These are phyloP conservation scores for Zhuliangozyma blackwelliae DNA, from an alignment of 1,139 yeast genomes.

Conservation along the genomic window DNA sequence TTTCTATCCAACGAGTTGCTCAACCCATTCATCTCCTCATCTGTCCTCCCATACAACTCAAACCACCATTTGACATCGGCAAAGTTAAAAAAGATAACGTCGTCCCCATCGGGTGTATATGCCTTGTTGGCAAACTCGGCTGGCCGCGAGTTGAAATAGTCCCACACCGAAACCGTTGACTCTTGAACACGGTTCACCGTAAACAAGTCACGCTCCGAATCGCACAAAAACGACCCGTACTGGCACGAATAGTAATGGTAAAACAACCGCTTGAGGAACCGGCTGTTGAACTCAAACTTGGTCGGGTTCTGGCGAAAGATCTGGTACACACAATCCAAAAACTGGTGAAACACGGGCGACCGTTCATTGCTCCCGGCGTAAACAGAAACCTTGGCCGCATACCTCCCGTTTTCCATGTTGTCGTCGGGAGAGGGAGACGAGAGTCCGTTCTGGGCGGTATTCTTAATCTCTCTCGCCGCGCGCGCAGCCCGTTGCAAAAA, in stretches of 20 bases:
- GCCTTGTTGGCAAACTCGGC: slow-evolving; percentile 61
- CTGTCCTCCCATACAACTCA: slow-evolving; percentile 71
- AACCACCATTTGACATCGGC: slow-evolving; percentile 82
- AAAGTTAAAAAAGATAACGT: slow-evolving; percentile 62
- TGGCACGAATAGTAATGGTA: slow-evolving; percentile 93
- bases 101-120: slow-evolving; percentile 33
- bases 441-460: slow-evolving; percentile 26
- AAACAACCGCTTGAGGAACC: slow-evolving; percentile 75
- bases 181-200: slow-evolving; percentile 29
- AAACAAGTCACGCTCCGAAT: slow-evolving; percentile 61
- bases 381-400: slow-evolving; percentile 16
- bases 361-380: slow-evolving; percentile 46
- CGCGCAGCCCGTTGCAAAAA: slow-evolving; percentile 40
- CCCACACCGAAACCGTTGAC: slow-evolving; percentile 85
- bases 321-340: slow-evolving; percentile 85
- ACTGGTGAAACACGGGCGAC: slow-evolving; percentile 92
- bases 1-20: slow-evolving; percentile 41
- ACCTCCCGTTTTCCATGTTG: slow-evolving; percentile 6
- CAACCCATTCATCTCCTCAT: slow-evolving; percentile 74
- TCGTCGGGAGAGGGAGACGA: slow-evolving; percentile 11
- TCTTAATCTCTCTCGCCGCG: slow-evolving; percentile 42
- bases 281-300: slow-evolving; percentile 80
- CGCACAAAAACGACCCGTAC: slow-evolving; percentile 83
- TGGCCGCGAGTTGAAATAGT: slow-evolving; percentile 75
- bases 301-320: slow-evolving; percentile 65